Evolutionary conservation across 176 grass and related monocot species (phyloP).

Genomic region (Stipa capillata): DNA sequence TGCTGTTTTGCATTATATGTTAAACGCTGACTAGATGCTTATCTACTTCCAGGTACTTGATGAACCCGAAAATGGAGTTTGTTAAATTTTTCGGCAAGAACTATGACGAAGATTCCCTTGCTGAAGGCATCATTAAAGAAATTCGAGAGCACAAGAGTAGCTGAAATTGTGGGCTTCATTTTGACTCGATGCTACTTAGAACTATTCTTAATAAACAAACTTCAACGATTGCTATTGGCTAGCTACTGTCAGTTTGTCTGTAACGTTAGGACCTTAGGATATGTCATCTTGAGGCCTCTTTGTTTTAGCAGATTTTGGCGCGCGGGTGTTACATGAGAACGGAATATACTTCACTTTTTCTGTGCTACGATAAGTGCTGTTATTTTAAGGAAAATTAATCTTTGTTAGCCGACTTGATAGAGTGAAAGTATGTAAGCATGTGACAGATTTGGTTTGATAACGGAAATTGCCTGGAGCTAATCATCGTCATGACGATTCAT

Average conservation of each 20-base stretch:
- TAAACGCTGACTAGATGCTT: background rate
- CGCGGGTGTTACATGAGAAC: background rate
- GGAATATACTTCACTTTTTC: background rate
- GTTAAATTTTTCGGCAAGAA: constrained; percentile 70
- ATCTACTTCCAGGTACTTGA: constrained; percentile 47
- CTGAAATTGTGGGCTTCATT: background rate
- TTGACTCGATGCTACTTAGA: background rate
- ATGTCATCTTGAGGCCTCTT: background rate
- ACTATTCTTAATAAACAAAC: background rate
- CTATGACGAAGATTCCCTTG: constrained; percentile 47
- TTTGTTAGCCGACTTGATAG: no score
- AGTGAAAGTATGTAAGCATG: no score
- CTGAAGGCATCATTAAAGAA: constrained; percentile 55
- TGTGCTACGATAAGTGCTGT: no score
- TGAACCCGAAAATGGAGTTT: constrained; percentile 60
- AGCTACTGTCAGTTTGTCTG: background rate
- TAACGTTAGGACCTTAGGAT: background rate
- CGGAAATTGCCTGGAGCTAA: background rate
- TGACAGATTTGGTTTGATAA: no score
- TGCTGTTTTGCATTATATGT: no score
- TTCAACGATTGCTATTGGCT: background rate
- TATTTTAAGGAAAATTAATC: background rate
- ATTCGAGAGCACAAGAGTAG: constrained; percentile 30
- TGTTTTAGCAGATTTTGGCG: background rate
- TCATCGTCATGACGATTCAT: background rate